These are phyloP conservation scores for Fusarium sp. DNA, from an alignment of 2,329 filamentous ascomycete species.

Conservation along the genomic window DNA sequence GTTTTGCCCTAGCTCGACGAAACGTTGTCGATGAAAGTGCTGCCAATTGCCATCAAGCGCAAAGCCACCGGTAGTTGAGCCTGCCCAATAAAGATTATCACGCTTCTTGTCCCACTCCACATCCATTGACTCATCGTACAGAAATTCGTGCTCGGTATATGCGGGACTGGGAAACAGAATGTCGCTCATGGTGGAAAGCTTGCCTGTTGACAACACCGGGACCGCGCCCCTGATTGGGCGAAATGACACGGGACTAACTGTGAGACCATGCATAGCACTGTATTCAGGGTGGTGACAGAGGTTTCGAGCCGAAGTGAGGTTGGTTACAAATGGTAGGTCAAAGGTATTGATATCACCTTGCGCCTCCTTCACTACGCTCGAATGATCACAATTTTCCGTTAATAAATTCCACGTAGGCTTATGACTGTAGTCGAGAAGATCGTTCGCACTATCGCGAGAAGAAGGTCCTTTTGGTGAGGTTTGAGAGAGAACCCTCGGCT, in stretches of 20 bases:
- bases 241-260: conserved; percentile 61
- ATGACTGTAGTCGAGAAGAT: conserved; percentile 46
- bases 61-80: conserved; percentile 67
- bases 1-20: too few species aligned
- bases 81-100: conserved; percentile 70
- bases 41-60: conserved; percentile 56
- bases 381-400: conserved; percentile 49
- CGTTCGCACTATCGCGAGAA: background rate
- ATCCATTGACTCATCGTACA: conserved; percentile 60
- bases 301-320: conserved; percentile 51
- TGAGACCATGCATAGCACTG: conserved; percentile 61
- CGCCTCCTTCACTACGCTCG: background rate
- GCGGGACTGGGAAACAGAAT: conserved; percentile 67
- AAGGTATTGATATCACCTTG: conserved; percentile 39
- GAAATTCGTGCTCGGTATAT: conserved; percentile 60
- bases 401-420: conserved; percentile 52
- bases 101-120: conserved; percentile 64
- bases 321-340: conserved; percentile 57
- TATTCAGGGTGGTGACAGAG: conserved; percentile 64
- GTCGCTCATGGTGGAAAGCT: conserved; percentile 64
- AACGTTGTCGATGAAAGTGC: conserved; percentile 38
- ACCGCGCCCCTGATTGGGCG: conserved; percentile 57
- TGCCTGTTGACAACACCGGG: conserved; percentile 63
- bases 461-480: background rate
- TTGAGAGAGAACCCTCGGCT: conserved; percentile 60